Percentiles rank a stretch among this genome's conserved stretches.
Evolutionary conservation across 148 eudicot species (phyloP).

Genomic region (Talinum fruticosum): DNA sequence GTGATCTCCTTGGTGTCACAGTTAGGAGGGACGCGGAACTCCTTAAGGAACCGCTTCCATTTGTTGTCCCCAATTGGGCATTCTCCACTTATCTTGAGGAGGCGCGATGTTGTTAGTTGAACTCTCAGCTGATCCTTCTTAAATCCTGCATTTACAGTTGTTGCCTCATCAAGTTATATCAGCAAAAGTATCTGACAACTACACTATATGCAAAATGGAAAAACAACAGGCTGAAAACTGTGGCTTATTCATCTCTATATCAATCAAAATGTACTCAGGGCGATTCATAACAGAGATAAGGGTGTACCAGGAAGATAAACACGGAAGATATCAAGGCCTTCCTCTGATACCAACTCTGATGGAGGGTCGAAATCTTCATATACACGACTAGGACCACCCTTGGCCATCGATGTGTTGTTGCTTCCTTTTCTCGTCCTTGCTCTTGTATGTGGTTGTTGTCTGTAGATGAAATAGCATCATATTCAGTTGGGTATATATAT

Average conservation of each 20-base stretch:
- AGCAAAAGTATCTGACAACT: no score
- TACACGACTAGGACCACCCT: conserved; percentile 25
- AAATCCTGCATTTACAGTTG: conserved; percentile 37
- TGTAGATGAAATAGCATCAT: conserved; percentile 16
- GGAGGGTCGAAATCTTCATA: conserved; percentile 48
- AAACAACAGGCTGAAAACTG: no score
- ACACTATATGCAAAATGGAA: no score
- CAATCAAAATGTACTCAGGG: no score
- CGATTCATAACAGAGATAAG: neutral
- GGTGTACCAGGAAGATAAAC: conserved; percentile 53
- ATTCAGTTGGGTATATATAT: conserved; percentile 17
- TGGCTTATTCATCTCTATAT: no score
- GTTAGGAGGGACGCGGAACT: conserved; percentile 35
- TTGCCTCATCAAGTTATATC: no score
- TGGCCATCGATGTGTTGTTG: conserved; percentile 18
- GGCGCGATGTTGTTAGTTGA: conserved; percentile 37
- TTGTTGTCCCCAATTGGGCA: conserved; percentile 39
- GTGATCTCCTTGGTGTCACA: conserved; percentile 50
- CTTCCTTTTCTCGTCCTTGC: conserved; percentile 12
- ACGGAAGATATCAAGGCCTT: conserved; percentile 48
- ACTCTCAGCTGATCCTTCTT: conserved; percentile 51
- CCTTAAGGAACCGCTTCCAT: conserved; percentile 52
- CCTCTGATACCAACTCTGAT: conserved; percentile 35
- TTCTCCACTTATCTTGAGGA: conserved; percentile 54
- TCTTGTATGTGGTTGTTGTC: neutral